phyloP scores from a whole-genome alignment of 2,329 filamentous ascomycete species.

The Hypomyces perniciosus region DNA sequence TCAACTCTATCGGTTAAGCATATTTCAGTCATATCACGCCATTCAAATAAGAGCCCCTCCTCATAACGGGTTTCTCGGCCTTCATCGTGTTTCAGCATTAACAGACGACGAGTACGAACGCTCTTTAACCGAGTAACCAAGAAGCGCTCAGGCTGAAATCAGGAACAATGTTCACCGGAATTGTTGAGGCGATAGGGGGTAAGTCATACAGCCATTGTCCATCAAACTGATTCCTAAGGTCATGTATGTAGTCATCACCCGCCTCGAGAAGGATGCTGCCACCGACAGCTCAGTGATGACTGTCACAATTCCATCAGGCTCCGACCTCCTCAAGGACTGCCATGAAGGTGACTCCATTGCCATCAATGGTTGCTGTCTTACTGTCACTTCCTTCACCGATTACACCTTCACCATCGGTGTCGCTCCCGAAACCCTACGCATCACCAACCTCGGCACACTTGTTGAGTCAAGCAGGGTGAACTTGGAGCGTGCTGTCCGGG shows the following conservation, averaged over 20 bases:
- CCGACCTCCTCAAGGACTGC: slow-evolving; percentile 74
- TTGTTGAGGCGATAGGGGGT: slow-evolving; percentile 92
- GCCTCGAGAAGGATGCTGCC: slow-evolving; percentile 72
- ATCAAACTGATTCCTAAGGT: slow-evolving; percentile 16
- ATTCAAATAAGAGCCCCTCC: too few relatives aligned
- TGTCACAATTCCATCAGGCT: slow-evolving; percentile 62
- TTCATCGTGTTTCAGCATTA: too few relatives aligned
- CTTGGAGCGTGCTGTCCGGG: slow-evolving; percentile 87
- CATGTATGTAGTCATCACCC: slow-evolving; percentile 64
- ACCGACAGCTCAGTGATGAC: slow-evolving; percentile 87
- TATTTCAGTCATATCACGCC: too few relatives aligned
- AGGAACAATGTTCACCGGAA: slow-evolving; percentile 81
- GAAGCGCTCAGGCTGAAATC: neutral
- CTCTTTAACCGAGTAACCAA: too few relatives aligned
- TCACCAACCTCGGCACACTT: slow-evolving; percentile 86
- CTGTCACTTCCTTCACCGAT: slow-evolving; percentile 58
- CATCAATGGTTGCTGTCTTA: slow-evolving; percentile 94
- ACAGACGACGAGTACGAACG: too few relatives aligned
- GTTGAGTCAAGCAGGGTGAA: slow-evolving; percentile 66
- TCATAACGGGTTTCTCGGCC: too few relatives aligned
- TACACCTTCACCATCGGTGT: slow-evolving; percentile 81
- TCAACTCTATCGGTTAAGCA: too few relatives aligned
- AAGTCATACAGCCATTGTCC: slow-evolving; percentile 30
- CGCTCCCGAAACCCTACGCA: slow-evolving; percentile 88
- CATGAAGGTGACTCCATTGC: slow-evolving; percentile 89